phyloP scores from a whole-genome alignment of 164 flowering plant species.

The Hamamelis virginiana region DNA sequence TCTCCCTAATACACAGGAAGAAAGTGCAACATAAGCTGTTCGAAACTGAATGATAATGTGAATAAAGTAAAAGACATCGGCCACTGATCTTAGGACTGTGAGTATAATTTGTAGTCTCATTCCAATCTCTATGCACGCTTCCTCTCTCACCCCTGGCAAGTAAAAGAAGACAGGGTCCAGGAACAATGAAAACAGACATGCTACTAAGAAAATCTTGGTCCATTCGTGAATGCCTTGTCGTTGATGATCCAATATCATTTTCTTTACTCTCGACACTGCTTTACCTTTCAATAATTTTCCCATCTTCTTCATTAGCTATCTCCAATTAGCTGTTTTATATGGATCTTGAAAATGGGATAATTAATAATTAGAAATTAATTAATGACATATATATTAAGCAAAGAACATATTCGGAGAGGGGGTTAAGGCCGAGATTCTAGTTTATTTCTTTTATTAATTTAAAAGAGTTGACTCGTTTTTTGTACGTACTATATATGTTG shows the following conservation, averaged over 20 bases:
- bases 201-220: constrained; percentile 73
- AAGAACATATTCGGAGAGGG: too few species aligned
- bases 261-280: constrained; percentile 62
- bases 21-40: constrained; percentile 87
- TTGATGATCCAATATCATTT: constrained; percentile 71
- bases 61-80: constrained; percentile 65
- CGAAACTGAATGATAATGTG: constrained; percentile 64
- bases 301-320: constrained; percentile 6
- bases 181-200: constrained; percentile 74
- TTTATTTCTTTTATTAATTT: too few species aligned
- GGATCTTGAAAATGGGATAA: too few species aligned
- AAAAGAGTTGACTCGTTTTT: too few species aligned
- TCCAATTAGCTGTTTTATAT: too few species aligned
- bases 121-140: constrained; percentile 55
- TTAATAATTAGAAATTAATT: too few species aligned
- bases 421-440: too few species aligned
- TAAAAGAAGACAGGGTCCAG: constrained; percentile 83
- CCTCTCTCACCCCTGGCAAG: constrained; percentile 46
- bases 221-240: constrained; percentile 58
- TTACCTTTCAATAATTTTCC: constrained; percentile 56
- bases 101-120: constrained; percentile 46
- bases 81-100: constrained; percentile 54
- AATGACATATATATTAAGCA: too few species aligned
- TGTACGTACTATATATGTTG: too few species aligned
- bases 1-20: constrained; percentile 89